Evolutionary conservation across 2,329 filamentous ascomycete genomes (phyloP), one percentile per base, ranked within the genome.

Genomic region (Diaporthe ilicicola): DNA sequence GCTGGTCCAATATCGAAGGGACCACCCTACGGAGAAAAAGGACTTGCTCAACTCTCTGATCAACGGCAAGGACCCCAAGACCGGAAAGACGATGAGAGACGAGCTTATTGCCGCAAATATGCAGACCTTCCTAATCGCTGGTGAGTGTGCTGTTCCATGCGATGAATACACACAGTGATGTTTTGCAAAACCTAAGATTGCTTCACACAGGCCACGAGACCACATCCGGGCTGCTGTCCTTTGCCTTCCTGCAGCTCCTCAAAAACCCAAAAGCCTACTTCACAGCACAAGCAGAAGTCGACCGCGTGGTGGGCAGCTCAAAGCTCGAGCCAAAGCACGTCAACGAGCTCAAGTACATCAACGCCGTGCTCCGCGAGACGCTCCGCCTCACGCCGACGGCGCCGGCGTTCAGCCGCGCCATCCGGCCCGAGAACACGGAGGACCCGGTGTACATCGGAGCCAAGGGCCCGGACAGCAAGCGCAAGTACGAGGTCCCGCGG

Each of bases 1-100:
- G 22, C 84, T 94, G 12, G 83, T 94, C 0, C 82, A 88, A n/a
- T 79, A 87, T 5, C 84, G 92, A 27, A 88, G 86, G 73, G 79
- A 84, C 19, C 83, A 90, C 68, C 87, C 88, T 0, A 83, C 79
- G 1, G 84, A 86, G 5, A 87, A 88, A 73, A 91, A 91, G 69
- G 93, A 94, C 78, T 82, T 94, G 9, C 81, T 94, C 10, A 88
- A 88, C 72, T 89, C 91, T 37, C 92, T 95, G 90, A 81, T 95
- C 54, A 83, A 89, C 8, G 91, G 90, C 0, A 85, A 85, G 15
- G 92, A 94, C 76, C 86, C 90, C 1, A 87, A 89, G 79, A 93
- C 91, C 3, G 91, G 91, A 13, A 83, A 90, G 75, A 86, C 85
- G 15, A 81, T 94, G 74, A 86, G 83, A 1, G 89, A 93, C 71